These are phyloP conservation scores for Microsporum ferrugineum DNA, from an alignment of 2,329 filamentous ascomycete species.

Conservation along the genomic window DNA sequence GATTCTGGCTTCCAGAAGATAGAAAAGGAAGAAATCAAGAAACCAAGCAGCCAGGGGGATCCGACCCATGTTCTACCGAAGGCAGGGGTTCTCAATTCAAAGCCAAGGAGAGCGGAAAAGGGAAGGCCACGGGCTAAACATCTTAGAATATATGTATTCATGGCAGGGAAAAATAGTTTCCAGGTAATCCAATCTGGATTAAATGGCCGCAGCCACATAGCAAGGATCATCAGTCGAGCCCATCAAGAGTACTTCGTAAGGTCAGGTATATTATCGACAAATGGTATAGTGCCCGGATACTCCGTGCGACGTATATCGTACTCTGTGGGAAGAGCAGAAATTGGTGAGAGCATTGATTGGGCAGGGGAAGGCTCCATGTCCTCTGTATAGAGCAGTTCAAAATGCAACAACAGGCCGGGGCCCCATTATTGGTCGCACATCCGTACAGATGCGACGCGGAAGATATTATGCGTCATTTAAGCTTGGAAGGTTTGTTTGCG, in stretches of 20 bases:
- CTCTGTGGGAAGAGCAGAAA: neutral
- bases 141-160: neutral
- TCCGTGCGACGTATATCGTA: neutral
- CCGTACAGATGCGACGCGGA: neutral
- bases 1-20: neutral
- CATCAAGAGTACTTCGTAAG: neutral
- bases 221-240: neutral
- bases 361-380: neutral
- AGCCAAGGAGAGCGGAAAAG: neutral
- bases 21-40: neutral
- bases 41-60: neutral
- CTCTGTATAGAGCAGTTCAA: neutral
- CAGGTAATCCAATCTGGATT: neutral
- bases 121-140: neutral
- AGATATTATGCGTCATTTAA: slow-evolving; percentile 4
- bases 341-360: neutral
- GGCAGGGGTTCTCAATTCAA: neutral
- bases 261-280: neutral
- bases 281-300: neutral
- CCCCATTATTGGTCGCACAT: neutral
- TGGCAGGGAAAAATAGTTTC: neutral
- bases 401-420: neutral
- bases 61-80: neutral
- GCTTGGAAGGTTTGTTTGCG: neutral
- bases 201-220: neutral